Percentiles rank a stretch among this genome's conserved stretches.
Evolutionary conservation across 148 eudicot genomes (phyloP).

Genomic region (Suaeda aralocaspica): DNA sequence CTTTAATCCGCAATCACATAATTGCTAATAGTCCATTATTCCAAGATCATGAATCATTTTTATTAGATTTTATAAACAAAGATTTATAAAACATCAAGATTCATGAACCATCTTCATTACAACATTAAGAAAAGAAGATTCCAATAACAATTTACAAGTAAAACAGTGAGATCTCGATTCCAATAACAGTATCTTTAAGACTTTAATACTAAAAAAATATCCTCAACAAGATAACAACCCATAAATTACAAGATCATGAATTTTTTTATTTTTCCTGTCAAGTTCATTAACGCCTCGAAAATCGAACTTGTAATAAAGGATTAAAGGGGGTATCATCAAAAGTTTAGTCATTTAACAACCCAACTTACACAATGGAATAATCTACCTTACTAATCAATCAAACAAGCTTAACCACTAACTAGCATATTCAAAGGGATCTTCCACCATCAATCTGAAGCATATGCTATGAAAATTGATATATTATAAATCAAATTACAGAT

Average conservation of each 20-base stretch:
- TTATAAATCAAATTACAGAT: not conserved
- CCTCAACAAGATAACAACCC: not conserved
- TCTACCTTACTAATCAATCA: not conserved
- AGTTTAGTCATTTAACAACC: not conserved
- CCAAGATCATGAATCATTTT: not conserved
- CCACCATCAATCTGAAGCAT: not conserved
- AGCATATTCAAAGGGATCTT: not conserved
- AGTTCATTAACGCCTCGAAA: not conserved
- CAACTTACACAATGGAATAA: not conserved
- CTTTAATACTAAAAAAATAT: not conserved
- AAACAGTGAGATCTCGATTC: no score
- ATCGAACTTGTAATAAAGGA: not conserved
- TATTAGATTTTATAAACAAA: not conserved
- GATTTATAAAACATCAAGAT: not conserved
- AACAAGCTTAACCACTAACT: not conserved
- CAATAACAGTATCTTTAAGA: not conserved
- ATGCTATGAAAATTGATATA: not conserved
- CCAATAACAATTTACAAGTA: no score
- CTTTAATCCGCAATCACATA: not conserved
- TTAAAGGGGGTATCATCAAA: not conserved
- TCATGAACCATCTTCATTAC: not conserved
- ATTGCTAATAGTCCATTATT: not conserved
- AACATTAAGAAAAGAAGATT: not conserved
- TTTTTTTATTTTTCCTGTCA: not conserved
- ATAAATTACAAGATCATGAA: no score